A percentile compares a stretch with the other conserved stretches of the same genome.
phyloP scores from a whole-genome alignment of 352 stramenopile genomes.

The Globisporangium paroecandrum region DNA sequence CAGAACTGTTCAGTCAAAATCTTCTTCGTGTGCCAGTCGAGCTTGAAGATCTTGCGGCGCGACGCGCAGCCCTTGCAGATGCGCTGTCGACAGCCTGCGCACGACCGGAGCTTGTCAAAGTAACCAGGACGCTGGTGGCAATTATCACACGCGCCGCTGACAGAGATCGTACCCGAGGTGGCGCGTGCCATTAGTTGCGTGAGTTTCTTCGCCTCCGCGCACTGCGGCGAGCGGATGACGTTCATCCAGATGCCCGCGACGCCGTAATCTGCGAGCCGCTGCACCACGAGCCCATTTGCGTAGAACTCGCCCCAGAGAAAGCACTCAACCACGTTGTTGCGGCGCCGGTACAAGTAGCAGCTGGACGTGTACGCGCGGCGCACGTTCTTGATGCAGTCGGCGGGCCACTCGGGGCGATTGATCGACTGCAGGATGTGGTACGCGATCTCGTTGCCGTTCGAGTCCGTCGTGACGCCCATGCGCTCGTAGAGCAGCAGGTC shows the following conservation, averaged over 20 bases:
- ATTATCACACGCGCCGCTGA: constrained; percentile 29
- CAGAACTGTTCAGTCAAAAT: constrained; percentile 17
- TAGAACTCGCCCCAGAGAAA: constrained; percentile 40
- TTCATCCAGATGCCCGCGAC: constrained; percentile 24
- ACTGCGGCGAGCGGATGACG: constrained; percentile 19
- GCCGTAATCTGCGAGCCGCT: constrained; percentile 19
- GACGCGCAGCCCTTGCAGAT: constrained; percentile 36
- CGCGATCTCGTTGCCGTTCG: constrained; percentile 16
- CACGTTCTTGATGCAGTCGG: constrained; percentile 26
- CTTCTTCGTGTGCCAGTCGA: constrained; percentile 15
- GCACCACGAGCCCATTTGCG: constrained; percentile 23
- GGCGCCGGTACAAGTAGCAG: constrained; percentile 39
- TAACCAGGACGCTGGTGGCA: constrained; percentile 22
- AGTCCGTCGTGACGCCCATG: constrained; percentile 12
- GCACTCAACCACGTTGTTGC: constrained; percentile 32
- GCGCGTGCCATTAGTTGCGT: constrained; percentile 16
- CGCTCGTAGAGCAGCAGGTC: constrained; percentile 31
- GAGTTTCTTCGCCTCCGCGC: constrained; percentile 13
- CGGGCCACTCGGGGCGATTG: constrained; percentile 19
- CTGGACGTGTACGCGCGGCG: constrained; percentile 36
- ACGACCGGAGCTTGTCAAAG: constrained; percentile 28
- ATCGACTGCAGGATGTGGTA: constrained; percentile 26
- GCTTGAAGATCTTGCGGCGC: constrained; percentile 18
- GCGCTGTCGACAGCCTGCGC: constrained; percentile 36
- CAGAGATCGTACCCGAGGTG: constrained; percentile 8